Conservation (phyloP, 75 land plant species). For the Pseudotsuga menziesii region DNA sequence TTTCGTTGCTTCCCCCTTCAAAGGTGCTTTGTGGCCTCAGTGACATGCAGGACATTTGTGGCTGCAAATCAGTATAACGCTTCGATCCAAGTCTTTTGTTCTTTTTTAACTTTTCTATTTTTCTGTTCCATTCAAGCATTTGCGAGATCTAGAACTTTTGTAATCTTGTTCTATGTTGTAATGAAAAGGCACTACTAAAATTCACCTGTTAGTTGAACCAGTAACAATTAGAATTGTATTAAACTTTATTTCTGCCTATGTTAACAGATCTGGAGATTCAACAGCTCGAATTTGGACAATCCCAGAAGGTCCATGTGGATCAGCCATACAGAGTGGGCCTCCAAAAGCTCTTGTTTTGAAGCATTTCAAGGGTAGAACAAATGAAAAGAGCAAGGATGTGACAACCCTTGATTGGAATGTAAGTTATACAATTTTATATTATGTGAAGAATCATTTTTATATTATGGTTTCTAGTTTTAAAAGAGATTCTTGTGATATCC, state of each 20-base stretch:
- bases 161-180: neutral
- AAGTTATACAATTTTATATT: constrained; percentile 22
- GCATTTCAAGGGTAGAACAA: constrained; percentile 84
- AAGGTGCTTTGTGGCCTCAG: too few relatives aligned
- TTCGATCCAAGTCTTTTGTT: neutral
- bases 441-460: neutral
- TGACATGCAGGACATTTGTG: too few relatives aligned
- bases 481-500: neutral
- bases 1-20: too few relatives aligned
- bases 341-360: constrained; percentile 66
- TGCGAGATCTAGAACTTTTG: neutral
- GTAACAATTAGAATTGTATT: neutral
- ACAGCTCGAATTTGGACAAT: constrained; percentile 96
- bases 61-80: too few relatives aligned
- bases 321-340: constrained; percentile 31
- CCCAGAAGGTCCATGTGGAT: constrained; percentile 60
- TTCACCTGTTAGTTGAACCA: neutral
- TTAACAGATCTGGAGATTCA: constrained; percentile 89
- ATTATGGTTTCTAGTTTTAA: neutral
- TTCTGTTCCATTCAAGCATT: neutral
- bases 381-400: constrained; percentile 95
- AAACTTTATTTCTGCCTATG: neutral
- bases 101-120: neutral
- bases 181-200: neutral
- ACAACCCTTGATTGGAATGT: constrained; percentile 99